Evolutionary conservation across 164 flowering plant species (phyloP), one percentile per base, ranked within the genome.

Genomic region (Macadamia integrifolia): DNA sequence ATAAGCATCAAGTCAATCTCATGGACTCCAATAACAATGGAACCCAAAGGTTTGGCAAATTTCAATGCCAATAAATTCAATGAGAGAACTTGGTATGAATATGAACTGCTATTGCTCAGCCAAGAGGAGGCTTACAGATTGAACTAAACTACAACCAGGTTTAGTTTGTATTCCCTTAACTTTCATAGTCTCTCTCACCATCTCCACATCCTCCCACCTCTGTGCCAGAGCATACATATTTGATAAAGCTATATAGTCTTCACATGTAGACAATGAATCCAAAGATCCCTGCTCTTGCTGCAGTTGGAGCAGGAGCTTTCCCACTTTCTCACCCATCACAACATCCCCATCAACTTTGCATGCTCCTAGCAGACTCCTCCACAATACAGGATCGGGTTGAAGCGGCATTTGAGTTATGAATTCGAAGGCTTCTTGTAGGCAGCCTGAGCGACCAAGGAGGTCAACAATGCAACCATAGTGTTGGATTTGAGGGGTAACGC

Each of bases 391-490:
- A 63, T 87, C 84, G 6, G 82, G 79, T 42, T 77, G 31, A 14
- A 69, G 15, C 8, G 81, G 77, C 82, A 82, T 81, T 15, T 59
- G 58, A 57, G 50, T 44, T 63, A 87, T 75, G 40, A 83, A 81
- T 32, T 79, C 72, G 61, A 80, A 76, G 5, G 88, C 85, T 72
- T 83, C 86, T 53, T 80, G 60, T 62, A 88, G 53, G 6, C 50
- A 77, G 28, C 88, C 91, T 0, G 80, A 85, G 28, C 83, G 79
- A 13, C 92, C 90, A 30, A 88, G 86, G 32, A 89, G 86, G 50
- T 88, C 86, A 13, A 86, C 87, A 15, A 90, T 72, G 74, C 89
- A 86, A 13, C 92, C 87, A 63, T 83, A 90, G 55, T 90, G 89
- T 60, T 81, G 81, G 12, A 83, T 74, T 11, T 28, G 57, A 35